phyloP scores from a whole-genome alignment of 2,329 filamentous ascomycete genomes.

The Ophiostoma pallidulum region DNA sequence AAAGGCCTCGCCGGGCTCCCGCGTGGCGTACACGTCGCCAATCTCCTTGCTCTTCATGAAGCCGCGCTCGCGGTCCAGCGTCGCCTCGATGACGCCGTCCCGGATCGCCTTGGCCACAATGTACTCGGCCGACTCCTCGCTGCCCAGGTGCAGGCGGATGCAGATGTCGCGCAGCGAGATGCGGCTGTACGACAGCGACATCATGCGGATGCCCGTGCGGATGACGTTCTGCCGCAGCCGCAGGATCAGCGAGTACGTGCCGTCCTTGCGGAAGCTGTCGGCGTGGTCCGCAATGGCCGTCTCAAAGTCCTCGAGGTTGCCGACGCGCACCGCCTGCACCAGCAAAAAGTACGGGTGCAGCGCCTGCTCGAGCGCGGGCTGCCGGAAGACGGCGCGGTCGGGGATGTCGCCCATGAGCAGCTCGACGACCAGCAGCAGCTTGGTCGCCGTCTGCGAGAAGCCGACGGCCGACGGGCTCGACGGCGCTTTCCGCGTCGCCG shows the following conservation, averaged over 20 bases:
- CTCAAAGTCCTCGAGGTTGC: conserved; percentile 88
- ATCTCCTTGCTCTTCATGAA: conserved; percentile 99
- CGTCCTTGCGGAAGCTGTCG: conserved; percentile 81
- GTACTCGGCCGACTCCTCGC: conserved; percentile 96
- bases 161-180: conserved; percentile 97
- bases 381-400: conserved; percentile 87
- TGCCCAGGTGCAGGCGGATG: conserved; percentile 84
- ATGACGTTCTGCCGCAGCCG: conserved; percentile 97
- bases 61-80: conserved; percentile 83
- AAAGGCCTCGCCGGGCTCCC: conserved; percentile 93
- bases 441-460: conserved; percentile 92
- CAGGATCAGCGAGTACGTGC: conserved; percentile 90
- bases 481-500: conserved; percentile 89
- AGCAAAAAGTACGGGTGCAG: conserved; percentile 89
- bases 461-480: conserved; percentile 81
- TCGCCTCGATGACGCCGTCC: conserved; percentile 94
- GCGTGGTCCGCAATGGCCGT: conserved; percentile 73
- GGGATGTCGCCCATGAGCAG: conserved; percentile 98
- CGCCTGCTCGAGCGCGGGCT: conserved; percentile 74
- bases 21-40: conserved; percentile 89
- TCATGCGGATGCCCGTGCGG: conserved; percentile 98
- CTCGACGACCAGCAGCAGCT: conserved; percentile 93
- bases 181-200: conserved; percentile 94
- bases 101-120: conserved; percentile 98
- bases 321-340: conserved; percentile 91